Evolutionary conservation across 306 rosid species (phyloP).

Genomic region (Castanea sativa): DNA sequence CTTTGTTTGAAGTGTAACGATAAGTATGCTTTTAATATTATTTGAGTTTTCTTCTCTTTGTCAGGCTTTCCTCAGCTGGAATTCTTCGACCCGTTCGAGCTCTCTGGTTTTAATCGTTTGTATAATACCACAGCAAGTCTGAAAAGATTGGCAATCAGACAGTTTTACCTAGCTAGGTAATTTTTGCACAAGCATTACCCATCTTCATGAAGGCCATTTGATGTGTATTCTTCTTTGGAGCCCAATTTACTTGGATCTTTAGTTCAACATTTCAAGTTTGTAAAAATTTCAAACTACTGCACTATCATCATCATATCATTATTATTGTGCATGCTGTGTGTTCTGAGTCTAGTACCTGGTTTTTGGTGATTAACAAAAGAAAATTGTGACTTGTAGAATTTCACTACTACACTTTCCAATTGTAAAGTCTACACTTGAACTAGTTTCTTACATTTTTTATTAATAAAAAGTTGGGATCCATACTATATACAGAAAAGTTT

Average conservation of each 20-base stretch:
- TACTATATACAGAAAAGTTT: no score
- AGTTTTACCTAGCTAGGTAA: background rate
- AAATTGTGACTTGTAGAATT: background rate
- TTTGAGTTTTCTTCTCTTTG: no score
- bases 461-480: background rate
- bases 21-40: no score
- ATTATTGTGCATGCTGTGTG: background rate
- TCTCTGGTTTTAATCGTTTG: no score
- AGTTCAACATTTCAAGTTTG: no score
- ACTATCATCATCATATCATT: background rate
- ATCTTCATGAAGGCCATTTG: background rate
- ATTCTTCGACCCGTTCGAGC: no score
- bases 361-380: background rate
- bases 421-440: background rate
- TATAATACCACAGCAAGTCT: no score
- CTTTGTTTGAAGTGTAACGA: no score
- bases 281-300: background rate
- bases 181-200: background rate
- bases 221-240: no score
- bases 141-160: no score
- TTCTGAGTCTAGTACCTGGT: background rate
- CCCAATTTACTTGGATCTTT: no score
- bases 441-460: background rate
- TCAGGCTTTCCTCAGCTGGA: no score
- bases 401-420: background rate